These are phyloP conservation scores for Dalbergia cochinchinensis DNA, from an alignment of 306 rosid genomes.

Conservation along the genomic window DNA sequence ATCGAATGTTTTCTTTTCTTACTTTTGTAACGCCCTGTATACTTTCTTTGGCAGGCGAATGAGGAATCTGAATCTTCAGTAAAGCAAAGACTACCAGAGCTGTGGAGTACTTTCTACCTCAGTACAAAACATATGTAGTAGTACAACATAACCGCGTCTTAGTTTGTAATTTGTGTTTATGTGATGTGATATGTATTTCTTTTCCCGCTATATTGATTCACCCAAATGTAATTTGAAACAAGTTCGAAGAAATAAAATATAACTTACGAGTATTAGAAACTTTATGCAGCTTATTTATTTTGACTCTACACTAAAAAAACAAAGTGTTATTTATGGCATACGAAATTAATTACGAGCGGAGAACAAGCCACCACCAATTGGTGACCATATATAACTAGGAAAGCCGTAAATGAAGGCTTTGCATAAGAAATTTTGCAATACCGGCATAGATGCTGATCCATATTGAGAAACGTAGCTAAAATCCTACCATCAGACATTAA, in stretches of 20 bases:
- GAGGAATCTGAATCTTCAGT: conserved; percentile 65
- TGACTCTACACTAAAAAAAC: background rate
- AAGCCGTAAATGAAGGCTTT: conserved; percentile 37
- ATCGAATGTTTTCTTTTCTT: background rate
- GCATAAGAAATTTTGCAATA: background rate
- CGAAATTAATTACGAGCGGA: background rate
- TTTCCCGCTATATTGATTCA: conserved; percentile 8
- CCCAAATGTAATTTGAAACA: conserved; percentile 35
- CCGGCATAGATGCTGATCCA: background rate
- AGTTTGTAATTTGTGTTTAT: conserved; percentile 36
- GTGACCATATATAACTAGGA: conserved; percentile 26
- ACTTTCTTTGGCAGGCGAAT: conserved; percentile 56
- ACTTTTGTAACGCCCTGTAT: background rate
- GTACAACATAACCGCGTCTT: conserved; percentile 1
- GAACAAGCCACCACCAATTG: background rate
- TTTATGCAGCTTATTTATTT: conserved; percentile 8
- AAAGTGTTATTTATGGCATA: conserved; percentile 1
- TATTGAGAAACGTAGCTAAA: conserved; percentile 11
- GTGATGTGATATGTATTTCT: conserved; percentile 7
- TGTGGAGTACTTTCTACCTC: conserved; percentile 15
- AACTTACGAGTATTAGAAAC: background rate
- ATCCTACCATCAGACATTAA: background rate
- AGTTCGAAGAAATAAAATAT: conserved; percentile 28
- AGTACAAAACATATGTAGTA: conserved; percentile 21
- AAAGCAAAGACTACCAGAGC: conserved; percentile 31